Evolutionary conservation across 2,329 filamentous ascomycete species (phyloP), one percentile per base, ranked within the genome.

Genomic region (Blumeria graminis): DNA sequence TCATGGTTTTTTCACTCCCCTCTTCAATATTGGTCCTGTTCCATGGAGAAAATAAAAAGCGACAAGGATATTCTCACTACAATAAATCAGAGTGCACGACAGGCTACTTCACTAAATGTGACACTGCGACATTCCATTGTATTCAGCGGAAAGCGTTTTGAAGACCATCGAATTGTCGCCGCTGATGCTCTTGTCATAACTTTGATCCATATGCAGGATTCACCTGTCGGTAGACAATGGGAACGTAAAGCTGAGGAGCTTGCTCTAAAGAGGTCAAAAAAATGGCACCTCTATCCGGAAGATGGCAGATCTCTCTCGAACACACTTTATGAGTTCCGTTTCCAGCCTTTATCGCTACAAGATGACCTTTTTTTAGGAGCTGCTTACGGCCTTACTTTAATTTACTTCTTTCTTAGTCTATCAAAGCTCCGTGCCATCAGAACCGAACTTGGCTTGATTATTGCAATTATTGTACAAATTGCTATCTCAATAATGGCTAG

Each of bases 1-100:
- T 78, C 78, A 3, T 87, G 83, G 83, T 84, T 85, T 62, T 85
- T 85, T 64, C 84, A 89, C 63, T 89, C 85, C n/a, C 84, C 85
- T 1, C 69, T 90, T 56, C 80, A 86, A 67, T 89, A 88, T 67
- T 90, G 85, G 85, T 75, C 79, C 58, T 84, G 81, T 65, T 84
- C 74, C n/a, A 64, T 70, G 6, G 72, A 76, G 1, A 68, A 68
- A 6, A 76, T 90, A 54, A 65, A 75, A 32, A 65, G 68, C 14
- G 85, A 90, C 62, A 56, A 66, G 0, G 74, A 88, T 64, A 74
- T 88, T 11, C 66, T 88, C 3, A 67, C 68, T 1, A 89, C 85
- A 0, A 80, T 89, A 63, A 87, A 89, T 62, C 69, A 76, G 56
- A 75, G 71, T 59, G 78, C 78, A 56, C 74, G 71, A 0, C 76